Conservation (phyloP, 352 stramenopile genomes). For the Pythium coloratum region DNA sequence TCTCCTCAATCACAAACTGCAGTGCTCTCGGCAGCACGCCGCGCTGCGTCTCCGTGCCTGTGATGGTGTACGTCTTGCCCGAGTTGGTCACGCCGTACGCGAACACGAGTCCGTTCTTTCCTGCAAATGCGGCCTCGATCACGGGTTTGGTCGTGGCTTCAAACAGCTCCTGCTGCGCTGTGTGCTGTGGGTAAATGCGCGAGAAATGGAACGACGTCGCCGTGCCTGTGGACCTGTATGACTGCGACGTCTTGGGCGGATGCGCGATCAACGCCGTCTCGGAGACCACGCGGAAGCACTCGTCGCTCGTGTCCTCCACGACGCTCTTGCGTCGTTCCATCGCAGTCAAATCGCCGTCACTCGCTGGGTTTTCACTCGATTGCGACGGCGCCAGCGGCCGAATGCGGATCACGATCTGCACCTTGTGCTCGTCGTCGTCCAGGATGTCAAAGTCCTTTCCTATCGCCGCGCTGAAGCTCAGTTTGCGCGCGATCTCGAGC, state of each 20-base stretch:
- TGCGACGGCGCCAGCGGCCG: conserved; percentile 36
- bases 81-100: conserved; percentile 99
- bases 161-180: conserved; percentile 92
- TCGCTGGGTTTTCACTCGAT: conserved; percentile 5
- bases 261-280: conserved; percentile 62
- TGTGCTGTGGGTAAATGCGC: conserved; percentile 77
- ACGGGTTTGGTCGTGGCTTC: conserved; percentile 87
- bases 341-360: not conserved
- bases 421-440: conserved; percentile 28
- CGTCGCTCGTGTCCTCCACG: conserved; percentile 13
- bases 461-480: conserved; percentile 67
- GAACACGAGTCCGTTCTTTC: conserved; percentile 93
- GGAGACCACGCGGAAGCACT: conserved; percentile 72
- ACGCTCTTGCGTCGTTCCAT: not conserved
- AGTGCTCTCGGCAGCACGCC: conserved; percentile 87
- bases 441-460: conserved; percentile 23
- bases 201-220: conserved; percentile 83
- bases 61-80: conserved; percentile 98
- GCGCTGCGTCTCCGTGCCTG: conserved; percentile 77
- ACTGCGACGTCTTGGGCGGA: conserved; percentile 71
- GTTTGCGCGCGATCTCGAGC: conserved; percentile 51
- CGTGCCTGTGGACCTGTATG: conserved; percentile 72
- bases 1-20: conserved; percentile 61
- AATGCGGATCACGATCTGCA: conserved; percentile 75
- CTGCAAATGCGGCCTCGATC: conserved; percentile 86